Base-by-base conservation (phyloP, 768 basidiomycete genomes). In the Psilocybe tampanensis region DNA sequence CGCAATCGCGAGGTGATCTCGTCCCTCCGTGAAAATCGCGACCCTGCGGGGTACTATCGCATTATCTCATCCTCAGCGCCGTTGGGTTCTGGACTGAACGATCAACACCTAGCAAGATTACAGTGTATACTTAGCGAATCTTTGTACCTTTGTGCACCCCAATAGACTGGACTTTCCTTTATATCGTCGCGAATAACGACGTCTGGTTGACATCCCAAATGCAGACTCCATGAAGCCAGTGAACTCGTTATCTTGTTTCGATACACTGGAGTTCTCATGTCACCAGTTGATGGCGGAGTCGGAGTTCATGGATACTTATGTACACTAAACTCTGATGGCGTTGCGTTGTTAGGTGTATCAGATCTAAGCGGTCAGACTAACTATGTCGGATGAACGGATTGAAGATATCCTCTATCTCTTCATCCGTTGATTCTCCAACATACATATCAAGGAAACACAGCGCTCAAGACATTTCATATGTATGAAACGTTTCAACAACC, bases 21-120 rank as follows among this genome's bases (percentile, higher is more conserved):
- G 24, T 19, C 39, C 32, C 49, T 60, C 60, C 60, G 61, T 44
- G 51, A 54, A 62, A 62, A 62, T 63, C 62, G 62, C 59, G 47
- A 48, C 60, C 56, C 56, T 61, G 48, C 33, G 23, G 12, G 33
- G 21, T 29, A 29, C 29, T 29, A n/a, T n/a, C n/a, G n/a, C n/a
- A n/a, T n/a, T n/a, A n/a, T n/a, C n/a, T n/a, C n/a, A n/a, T n/a
- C n/a, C n/a, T n/a, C n/a, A n/a, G n/a, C n/a, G n/a, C n/a, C n/a
- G n/a, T n/a, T n/a, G n/a, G n/a, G n/a, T n/a, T n/a, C n/a, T n/a
- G n/a, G n/a, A n/a, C n/a, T n/a, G n/a, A n/a, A n/a, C n/a, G n/a
- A n/a, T n/a, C n/a, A n/a, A n/a, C n/a, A n/a, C n/a, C n/a, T n/a
- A n/a, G n/a, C n/a, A n/a, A n/a, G n/a, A n/a, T n/a, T n/a, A n/a